These are phyloP conservation scores for Zopfia rhizophila DNA, from an alignment of 2,329 filamentous ascomycete genomes.

Conservation along the genomic window DNA sequence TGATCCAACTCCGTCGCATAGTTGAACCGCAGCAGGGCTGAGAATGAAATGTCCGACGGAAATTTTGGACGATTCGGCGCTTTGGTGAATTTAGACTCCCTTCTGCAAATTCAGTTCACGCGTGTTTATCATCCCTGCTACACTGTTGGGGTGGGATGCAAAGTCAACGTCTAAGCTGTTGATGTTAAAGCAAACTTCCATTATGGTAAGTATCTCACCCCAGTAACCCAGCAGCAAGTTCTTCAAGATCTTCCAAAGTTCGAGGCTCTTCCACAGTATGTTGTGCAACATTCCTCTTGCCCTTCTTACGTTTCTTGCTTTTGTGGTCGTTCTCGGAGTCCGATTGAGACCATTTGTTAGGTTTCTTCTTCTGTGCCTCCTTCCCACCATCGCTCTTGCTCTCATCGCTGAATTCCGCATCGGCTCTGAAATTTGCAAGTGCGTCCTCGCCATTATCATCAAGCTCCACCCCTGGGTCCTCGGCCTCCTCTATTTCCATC, in stretches of 20 bases:
- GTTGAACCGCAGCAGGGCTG: no score
- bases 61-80: no score
- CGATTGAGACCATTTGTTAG: constrained; percentile 83
- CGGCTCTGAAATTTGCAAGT: constrained; percentile 56
- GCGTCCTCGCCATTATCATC: constrained; percentile 49
- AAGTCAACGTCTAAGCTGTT: no score
- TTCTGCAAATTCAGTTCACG: no score
- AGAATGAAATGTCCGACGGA: no score
- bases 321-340: constrained; percentile 65
- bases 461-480: constrained; percentile 40
- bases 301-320: constrained; percentile 54
- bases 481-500: constrained; percentile 58
- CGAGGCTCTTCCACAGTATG: constrained; percentile 75
- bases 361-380: constrained; percentile 67
- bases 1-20: no score
- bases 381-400: constrained; percentile 57
- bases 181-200: no score
- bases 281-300: constrained; percentile 58
- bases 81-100: no score
- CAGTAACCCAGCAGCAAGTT: constrained; percentile 77
- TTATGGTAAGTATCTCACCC: no score
- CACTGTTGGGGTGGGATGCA: no score
- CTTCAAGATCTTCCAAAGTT: constrained; percentile 82
- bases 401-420: constrained; percentile 42
- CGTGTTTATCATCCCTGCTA: no score